phyloP scores from a whole-genome alignment of 306 rosid species.

The Lagenaria siceraria region DNA sequence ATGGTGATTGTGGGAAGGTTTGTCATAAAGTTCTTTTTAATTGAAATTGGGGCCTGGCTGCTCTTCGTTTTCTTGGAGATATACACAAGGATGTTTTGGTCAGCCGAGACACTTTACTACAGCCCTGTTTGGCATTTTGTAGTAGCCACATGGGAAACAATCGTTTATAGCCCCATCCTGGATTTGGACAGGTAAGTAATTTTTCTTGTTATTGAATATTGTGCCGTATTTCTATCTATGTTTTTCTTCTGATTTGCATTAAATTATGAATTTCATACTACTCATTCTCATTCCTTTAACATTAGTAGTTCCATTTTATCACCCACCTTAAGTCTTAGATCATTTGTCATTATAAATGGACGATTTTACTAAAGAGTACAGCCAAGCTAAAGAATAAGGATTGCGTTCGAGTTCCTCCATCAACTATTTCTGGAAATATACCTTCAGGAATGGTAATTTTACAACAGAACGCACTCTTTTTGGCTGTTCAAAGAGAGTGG shows the following conservation, averaged over 20 bases:
- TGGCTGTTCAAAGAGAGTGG: not conserved
- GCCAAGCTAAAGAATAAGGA: not conserved
- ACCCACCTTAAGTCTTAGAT: not conserved
- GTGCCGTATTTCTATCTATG: not conserved
- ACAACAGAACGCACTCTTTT: not conserved
- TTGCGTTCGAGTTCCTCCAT: not conserved
- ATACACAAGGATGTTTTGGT: constrained; percentile 94
- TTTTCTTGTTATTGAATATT: not conserved
- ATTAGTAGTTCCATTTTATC: not conserved
- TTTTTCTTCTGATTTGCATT: not conserved
- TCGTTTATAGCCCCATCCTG: constrained; percentile 81
- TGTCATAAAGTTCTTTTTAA: constrained; percentile 56
- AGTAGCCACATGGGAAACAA: constrained; percentile 80
- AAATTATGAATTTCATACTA: not conserved
- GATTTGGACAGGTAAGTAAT: constrained; percentile 83
- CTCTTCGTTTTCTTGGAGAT: constrained; percentile 92
- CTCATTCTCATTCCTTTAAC: not conserved
- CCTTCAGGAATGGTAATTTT: not conserved
- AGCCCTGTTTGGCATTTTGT: constrained; percentile 77
- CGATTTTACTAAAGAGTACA: not conserved
- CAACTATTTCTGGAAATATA: not conserved
- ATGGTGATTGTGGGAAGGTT: constrained; percentile 92
- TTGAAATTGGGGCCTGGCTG: constrained; percentile 86
- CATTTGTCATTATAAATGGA: not conserved
- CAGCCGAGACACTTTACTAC: constrained; percentile 85